Evolutionary conservation across 768 basidiomycete genomes (phyloP), one percentile per base, ranked within the genome.

Genomic region (Sporobolomyces pararoseus): DNA sequence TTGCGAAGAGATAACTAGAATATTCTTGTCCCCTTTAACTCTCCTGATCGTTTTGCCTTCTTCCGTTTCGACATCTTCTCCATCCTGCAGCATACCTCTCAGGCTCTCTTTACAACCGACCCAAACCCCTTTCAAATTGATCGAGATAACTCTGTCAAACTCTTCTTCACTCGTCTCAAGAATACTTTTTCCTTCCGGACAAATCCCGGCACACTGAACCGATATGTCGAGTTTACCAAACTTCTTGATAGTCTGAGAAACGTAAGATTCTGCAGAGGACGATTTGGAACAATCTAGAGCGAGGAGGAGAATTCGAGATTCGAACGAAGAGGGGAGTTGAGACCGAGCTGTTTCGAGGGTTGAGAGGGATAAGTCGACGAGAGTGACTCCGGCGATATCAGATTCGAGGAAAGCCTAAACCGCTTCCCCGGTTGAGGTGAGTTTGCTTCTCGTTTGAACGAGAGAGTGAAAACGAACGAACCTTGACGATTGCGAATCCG

Each of bases 131-230:
- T 51, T 49, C 29, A 60, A 13, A 54, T 66, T 66, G 35, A 66
- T 42, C 4, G 14, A 7, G 25, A 66, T 66, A 1, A 37, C 32
- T 35, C 13, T 23, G 29, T 66, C 65, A 17, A 32, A 66, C 29
- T 51, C 49, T 14, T 37, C 47, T 7, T 42, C 57, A 19, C 29
- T 35, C 0, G 50, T 39, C 21, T 66, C 65, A 29, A 60, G 27
- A 4, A 66, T 31, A 19, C 21, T 3, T 21, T 13, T 13, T 29
- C 4, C 7, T 0, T 25, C 27, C 6, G 29, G 29, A 7, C 37
- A 44, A 37, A 66, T 59, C 23, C 65, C 65, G 0, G 65, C 65
- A 23, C 65, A 66, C 32, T 66, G 65, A 16, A 66, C 57, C 35
- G 35, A 42, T 2, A 66, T 34, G 37, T 66, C 65, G 27, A 66